Base-by-base conservation (phyloP, 2,329 filamentous ascomycete species). In the Exophiala bonariae region DNA sequence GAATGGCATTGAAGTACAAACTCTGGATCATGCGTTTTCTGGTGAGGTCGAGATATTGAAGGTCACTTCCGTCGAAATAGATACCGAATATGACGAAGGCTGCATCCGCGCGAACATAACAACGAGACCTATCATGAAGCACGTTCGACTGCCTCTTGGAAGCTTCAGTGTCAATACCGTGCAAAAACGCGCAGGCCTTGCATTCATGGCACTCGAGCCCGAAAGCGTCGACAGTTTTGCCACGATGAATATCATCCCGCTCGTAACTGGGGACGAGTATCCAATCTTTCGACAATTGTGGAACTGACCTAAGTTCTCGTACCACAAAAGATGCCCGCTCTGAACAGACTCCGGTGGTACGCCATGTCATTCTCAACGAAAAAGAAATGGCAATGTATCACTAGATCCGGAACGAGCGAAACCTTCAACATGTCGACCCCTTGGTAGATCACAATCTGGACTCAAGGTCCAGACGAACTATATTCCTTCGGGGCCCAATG, bases 141-240 rank as follows among this genome's bases (percentile, higher is more conserved):
- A 33, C 17, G 23, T 46, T 38, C 30, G 47, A 39, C 20, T 50
- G 8, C 42, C 36, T 14, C 7, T 18, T 13, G 43, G 43, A 14
- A 47, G 43, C 26, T 47, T 38, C 22, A 16, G 23, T 7, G 37
- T 50, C n/a, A 45, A 33, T 32, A 50, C 48, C n/a, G 36, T 43
- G 37, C 43, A 50, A 32, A 23, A 38, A 36, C 47, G 43, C 34
- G 48, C 48, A 31, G 48, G 18, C 14, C 19, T 50, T 23, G 48
- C 48, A 22, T 50, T 50, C 31, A 30, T 50, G 8, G 43, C 48
- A 20, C 38, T 47, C 7, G 48, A 50, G 16, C 48, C 48, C 9
- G 43, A 50, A 32, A 43, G 42, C 32, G 36, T 47, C 11, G 48
- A 47, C 38, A 47, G 43, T 38, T 50, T 47, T 22, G 48, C 44